A percentile compares a stretch with the other conserved stretches of the same genome.
Conservation (phyloP, 352 stramenopile genomes). For the Phytophthora gonapodyides region DNA sequence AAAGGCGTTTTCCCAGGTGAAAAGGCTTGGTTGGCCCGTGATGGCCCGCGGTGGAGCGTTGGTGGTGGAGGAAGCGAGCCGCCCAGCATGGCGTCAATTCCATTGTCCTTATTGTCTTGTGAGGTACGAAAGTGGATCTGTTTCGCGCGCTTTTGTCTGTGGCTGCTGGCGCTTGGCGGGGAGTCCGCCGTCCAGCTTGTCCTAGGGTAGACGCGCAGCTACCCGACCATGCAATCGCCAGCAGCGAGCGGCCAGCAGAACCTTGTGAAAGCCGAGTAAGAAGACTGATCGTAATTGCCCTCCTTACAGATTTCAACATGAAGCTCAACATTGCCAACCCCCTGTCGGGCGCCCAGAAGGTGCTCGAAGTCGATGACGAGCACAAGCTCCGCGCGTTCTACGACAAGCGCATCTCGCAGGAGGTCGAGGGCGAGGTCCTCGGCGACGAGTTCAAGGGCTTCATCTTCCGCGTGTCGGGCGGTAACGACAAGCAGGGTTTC, state of each 20-base stretch:
- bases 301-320: constrained; percentile 69
- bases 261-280: background rate
- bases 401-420: constrained; percentile 99
- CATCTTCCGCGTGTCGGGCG: constrained; percentile 98
- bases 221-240: background rate
- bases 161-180: background rate
- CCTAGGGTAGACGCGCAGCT: constrained; percentile 2
- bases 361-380: constrained; percentile 99
- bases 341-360: constrained; percentile 97
- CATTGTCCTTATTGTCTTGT: constrained; percentile 86
- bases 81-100: constrained; percentile 8
- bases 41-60: constrained; percentile 11
- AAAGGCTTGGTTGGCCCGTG: constrained; percentile 39
- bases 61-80: constrained; percentile 18
- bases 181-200: background rate
- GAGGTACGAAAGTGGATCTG: constrained; percentile 47
- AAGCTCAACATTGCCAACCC: constrained; percentile 99
- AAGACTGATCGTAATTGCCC: background rate
- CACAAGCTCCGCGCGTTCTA: constrained; percentile 99
- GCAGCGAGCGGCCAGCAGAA: background rate
- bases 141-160: constrained; percentile 5
- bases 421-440: constrained; percentile 98
- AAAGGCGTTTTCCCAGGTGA: constrained; percentile 20
- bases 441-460: constrained; percentile 99
- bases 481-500: constrained; percentile 99